Evolutionary conservation across 2,329 filamentous ascomycete genomes (phyloP).

Genomic region (Beauveria sp.): DNA sequence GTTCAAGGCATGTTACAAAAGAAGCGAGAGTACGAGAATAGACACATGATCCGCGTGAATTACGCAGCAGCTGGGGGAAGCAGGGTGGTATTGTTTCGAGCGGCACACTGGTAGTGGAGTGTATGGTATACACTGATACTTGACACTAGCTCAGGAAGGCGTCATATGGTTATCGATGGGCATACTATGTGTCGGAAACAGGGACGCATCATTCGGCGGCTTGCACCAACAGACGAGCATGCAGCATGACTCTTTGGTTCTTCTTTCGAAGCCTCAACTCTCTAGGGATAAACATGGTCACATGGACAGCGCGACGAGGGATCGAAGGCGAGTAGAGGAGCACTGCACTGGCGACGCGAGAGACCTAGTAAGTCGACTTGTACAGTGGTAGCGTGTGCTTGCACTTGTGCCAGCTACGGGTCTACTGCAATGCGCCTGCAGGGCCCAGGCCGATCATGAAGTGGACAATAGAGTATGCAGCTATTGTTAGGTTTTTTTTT

Average conservation of each 20-base stretch:
- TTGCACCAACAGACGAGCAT: background rate
- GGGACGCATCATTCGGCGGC: background rate
- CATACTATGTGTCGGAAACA: background rate
- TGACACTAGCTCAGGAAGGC: background rate
- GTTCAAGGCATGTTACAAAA: background rate
- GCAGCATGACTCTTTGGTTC: background rate
- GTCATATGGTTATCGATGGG: background rate
- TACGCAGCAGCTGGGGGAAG: background rate
- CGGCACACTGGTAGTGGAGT: slow-evolving; percentile 3
- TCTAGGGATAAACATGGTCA: background rate
- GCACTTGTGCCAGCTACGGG: background rate
- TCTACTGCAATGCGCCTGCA: background rate
- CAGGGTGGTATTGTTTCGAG: background rate
- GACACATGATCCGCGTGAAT: slow-evolving; percentile 4
- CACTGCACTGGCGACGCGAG: background rate
- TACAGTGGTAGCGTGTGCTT: background rate
- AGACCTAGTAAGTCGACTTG: background rate
- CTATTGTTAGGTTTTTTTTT: background rate
- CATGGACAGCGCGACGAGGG: background rate
- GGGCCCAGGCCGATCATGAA: background rate
- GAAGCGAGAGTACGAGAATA: background rate
- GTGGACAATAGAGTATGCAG: slow-evolving; percentile 1
- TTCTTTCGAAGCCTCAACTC: background rate
- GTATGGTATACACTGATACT: background rate
- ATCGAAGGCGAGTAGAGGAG: background rate